Evolutionary conservation across 2,329 filamentous ascomycete species (phyloP).

Genomic region (Zarea fungicola): DNA sequence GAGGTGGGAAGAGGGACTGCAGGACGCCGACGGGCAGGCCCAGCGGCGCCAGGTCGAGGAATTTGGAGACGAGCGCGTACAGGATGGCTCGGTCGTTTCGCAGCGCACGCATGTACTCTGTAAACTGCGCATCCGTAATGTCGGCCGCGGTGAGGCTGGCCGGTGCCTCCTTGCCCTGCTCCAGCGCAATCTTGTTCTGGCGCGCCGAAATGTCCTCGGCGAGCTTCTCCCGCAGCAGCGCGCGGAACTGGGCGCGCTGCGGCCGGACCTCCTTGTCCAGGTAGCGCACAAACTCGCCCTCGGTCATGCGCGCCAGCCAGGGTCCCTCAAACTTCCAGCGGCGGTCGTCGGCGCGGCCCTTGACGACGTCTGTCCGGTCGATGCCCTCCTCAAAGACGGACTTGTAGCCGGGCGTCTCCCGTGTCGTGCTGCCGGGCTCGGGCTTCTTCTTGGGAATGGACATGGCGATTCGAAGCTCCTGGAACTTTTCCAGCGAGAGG

Average conservation of each 20-base stretch:
- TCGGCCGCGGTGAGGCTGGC: constrained; percentile 25
- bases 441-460: constrained; percentile 41
- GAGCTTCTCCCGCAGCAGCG: constrained; percentile 45
- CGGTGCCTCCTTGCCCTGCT: constrained; percentile 29
- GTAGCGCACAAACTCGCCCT: constrained; percentile 55
- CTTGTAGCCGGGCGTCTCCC: constrained; percentile 26
- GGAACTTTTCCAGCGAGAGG: constrained; percentile 77
- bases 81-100: constrained; percentile 47
- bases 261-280: constrained; percentile 48
- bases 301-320: constrained; percentile 58
- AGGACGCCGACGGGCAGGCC: constrained; percentile 26
- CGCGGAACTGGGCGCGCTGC: constrained; percentile 49
- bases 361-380: constrained; percentile 47
- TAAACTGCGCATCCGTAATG: constrained; percentile 47
- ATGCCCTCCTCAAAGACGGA: constrained; percentile 57
- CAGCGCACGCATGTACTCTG: constrained; percentile 46
- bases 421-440: constrained; percentile 13
- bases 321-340: constrained; percentile 65
- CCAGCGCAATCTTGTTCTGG: constrained; percentile 33
- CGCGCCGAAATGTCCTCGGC: constrained; percentile 40
- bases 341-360: constrained; percentile 36
- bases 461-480: constrained; percentile 72
- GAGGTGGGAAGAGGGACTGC: constrained; percentile 22
- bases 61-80: constrained; percentile 51
- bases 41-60: constrained; percentile 57